Percentiles rank a stretch among this genome's conserved stretches.
phyloP scores from a whole-genome alignment of 331 rosid genomes.

The Pyracantha coccinea region DNA sequence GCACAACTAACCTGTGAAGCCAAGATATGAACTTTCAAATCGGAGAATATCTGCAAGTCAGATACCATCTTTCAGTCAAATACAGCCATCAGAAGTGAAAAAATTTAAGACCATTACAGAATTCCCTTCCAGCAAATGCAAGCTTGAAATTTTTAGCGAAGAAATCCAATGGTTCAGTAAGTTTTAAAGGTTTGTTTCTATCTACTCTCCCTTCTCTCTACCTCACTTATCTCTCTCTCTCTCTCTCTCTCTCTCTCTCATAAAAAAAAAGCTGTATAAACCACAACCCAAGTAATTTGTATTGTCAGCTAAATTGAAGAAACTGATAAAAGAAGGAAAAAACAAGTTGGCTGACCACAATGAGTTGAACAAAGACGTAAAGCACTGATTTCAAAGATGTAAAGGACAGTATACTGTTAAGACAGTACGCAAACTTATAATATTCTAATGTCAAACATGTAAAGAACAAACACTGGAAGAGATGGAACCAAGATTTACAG shows the following conservation, averaged over 20 bases:
- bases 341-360: background rate
- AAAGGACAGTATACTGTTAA: background rate
- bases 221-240: background rate
- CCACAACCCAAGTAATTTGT: background rate
- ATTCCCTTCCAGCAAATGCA: background rate
- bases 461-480: background rate
- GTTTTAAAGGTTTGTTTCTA: background rate
- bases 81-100: background rate
- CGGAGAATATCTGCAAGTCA: conserved; percentile 73
- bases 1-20: conserved; percentile 71
- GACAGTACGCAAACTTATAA: background rate
- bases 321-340: background rate
- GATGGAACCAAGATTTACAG: background rate
- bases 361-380: background rate
- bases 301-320: background rate
- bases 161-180: background rate
- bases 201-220: background rate
- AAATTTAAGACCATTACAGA: background rate
- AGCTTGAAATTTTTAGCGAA: background rate
- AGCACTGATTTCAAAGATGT: background rate
- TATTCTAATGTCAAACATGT: background rate
- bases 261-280: background rate
- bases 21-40: conserved; percentile 79
- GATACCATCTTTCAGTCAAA: background rate
- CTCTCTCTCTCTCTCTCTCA: background rate